These are phyloP conservation scores for Aspergillus sp. DNA, from an alignment of 2,329 filamentous ascomycete genomes.

Conservation along the genomic window DNA sequence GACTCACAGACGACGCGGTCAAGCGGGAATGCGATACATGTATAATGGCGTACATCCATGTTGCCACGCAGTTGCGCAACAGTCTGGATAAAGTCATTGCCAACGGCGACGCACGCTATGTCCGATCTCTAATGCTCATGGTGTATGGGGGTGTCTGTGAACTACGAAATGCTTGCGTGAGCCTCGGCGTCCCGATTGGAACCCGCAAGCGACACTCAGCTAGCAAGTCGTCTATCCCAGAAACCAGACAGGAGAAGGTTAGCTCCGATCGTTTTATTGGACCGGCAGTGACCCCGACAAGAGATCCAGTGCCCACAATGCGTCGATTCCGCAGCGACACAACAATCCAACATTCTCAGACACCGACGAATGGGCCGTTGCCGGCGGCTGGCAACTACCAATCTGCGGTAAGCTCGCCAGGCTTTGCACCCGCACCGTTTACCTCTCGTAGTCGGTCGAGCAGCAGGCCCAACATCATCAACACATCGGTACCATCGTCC, in stretches of 20 bases:
- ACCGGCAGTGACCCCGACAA: slow-evolving; percentile 38
- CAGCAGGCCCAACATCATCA: slow-evolving; percentile 47
- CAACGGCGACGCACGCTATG: slow-evolving; percentile 48
- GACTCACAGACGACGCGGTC: slow-evolving; percentile 33
- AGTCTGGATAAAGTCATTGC: slow-evolving; percentile 45
- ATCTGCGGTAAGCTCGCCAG: slow-evolving; percentile 22
- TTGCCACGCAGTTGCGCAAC: slow-evolving; percentile 42
- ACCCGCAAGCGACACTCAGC: slow-evolving; percentile 20
- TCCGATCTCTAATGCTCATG: slow-evolving; percentile 52
- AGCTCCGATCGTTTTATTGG: slow-evolving; percentile 20
- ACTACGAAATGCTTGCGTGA: slow-evolving; percentile 50
- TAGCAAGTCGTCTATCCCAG: slow-evolving; percentile 21
- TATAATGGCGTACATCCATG: slow-evolving; percentile 43
- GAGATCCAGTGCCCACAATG: slow-evolving; percentile 36
- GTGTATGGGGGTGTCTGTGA: slow-evolving; percentile 52
- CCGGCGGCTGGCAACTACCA: slow-evolving; percentile 23
- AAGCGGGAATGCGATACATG: slow-evolving; percentile 42
- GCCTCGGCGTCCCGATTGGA: slow-evolving; percentile 40
- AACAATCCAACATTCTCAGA: slow-evolving; percentile 40
- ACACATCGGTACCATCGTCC: slow-evolving; percentile 39
- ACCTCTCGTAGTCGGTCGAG: slow-evolving; percentile 38
- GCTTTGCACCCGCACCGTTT: slow-evolving; percentile 24
- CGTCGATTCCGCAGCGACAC: slow-evolving; percentile 45
- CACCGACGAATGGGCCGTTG: slow-evolving; percentile 21
- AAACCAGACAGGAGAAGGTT: slow-evolving; percentile 21